A percentile compares a stretch with the other conserved stretches of the same genome.
Conservation (phyloP, 257 asterid species). For the Rubia yunnanensis region DNA sequence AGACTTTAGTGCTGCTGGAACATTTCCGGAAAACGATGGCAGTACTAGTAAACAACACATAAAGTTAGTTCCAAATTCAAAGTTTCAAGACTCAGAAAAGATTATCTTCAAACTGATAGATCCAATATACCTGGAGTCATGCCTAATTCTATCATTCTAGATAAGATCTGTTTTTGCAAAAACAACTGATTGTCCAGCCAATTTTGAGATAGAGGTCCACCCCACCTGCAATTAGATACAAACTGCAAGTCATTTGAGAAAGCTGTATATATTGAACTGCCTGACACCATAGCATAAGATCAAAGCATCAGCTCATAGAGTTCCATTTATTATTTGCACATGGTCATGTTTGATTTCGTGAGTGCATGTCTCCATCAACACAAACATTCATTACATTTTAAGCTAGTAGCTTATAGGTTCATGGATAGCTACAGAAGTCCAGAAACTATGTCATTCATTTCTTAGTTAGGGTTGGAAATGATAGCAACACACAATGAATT, state of each 20-base stretch:
- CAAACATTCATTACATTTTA: neutral
- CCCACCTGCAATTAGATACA: constrained; percentile 62
- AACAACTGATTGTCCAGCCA: constrained; percentile 71
- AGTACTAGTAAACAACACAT: constrained; percentile 48
- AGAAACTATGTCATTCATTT: neutral
- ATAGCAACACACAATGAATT: neutral
- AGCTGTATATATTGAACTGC: neutral
- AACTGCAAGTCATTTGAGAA: constrained; percentile 7
- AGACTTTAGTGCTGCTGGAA: constrained; percentile 79
- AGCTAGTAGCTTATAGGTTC: neutral
- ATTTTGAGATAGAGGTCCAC: constrained; percentile 85
- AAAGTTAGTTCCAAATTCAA: neutral
- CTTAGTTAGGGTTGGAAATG: neutral
- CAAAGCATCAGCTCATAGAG: neutral
- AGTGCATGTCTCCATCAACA: neutral
- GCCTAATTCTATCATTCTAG: constrained; percentile 82
- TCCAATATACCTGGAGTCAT: constrained; percentile 84
- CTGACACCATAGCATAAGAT: neutral
- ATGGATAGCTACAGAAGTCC: neutral
- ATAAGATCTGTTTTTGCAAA: constrained; percentile 78
- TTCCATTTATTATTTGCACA: neutral
- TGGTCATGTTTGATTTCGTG: neutral
- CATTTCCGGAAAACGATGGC: constrained; percentile 98
- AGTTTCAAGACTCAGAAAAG: neutral
- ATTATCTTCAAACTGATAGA: neutral